phyloP scores from a whole-genome alignment of 164 flowering plant genomes.

The Cinnamomum chago region DNA sequence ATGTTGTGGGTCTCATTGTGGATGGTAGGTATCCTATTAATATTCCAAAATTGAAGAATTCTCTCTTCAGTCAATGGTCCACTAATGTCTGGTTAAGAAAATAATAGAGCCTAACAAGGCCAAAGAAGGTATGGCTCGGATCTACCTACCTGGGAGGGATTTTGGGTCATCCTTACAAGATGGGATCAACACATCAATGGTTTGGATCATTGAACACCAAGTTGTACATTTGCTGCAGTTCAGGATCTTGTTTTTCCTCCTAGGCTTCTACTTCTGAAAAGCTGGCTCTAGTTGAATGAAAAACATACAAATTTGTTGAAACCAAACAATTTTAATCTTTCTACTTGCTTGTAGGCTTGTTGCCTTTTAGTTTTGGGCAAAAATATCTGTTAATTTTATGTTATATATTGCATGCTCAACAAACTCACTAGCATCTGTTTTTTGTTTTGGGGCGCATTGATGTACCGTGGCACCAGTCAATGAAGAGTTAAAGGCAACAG shows the following conservation, averaged over 20 bases:
- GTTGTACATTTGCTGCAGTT: neutral
- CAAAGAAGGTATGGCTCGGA: neutral
- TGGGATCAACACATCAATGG: neutral
- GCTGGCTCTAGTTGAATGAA: no score
- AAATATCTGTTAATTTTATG: neutral
- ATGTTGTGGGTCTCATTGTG: neutral
- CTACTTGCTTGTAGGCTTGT: no score
- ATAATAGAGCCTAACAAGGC: neutral
- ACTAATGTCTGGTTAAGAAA: neutral
- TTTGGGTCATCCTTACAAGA: neutral
- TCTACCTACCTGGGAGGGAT: neutral
- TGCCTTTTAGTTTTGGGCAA: neutral
- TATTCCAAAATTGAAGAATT: neutral
- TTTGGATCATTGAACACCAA: neutral
- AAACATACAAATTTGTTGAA: no score
- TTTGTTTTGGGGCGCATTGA: conserved; percentile 8
- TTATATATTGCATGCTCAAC: no score
- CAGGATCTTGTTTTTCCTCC: neutral
- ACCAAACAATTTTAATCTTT: no score
- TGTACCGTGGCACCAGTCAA: conserved; percentile 37
- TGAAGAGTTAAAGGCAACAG: conserved; percentile 82
- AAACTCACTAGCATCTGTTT: neutral
- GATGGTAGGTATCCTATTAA: neutral
- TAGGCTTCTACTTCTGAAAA: neutral
- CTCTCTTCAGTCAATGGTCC: neutral